Conservation (phyloP, 2,329 filamentous ascomycete species). For the Calonectria montana region DNA sequence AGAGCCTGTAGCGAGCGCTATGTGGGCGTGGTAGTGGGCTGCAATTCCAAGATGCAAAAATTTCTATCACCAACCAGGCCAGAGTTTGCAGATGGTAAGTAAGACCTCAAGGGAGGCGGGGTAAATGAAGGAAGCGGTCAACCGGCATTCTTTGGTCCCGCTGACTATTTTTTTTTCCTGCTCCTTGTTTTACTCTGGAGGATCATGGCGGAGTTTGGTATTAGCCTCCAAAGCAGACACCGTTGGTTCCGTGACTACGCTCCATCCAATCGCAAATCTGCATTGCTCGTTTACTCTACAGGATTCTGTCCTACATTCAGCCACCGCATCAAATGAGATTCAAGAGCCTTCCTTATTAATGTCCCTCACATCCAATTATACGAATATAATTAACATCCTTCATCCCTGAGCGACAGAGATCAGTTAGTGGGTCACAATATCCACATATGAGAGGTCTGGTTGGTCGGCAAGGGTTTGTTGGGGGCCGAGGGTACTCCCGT, state of each 20-base stretch:
- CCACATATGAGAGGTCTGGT: slow-evolving; percentile 5
- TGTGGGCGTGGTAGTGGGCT: not conserved
- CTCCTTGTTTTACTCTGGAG: not conserved
- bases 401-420: slow-evolving; percentile 10
- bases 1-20: not conserved
- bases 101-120: not conserved
- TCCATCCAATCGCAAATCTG: not conserved
- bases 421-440: slow-evolving; percentile 3
- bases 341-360: not conserved
- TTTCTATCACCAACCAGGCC: not conserved
- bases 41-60: not conserved
- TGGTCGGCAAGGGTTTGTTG: slow-evolving; percentile 29
- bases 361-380: slow-evolving; percentile 9
- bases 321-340: slow-evolving; percentile 11
- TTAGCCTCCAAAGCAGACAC: not conserved
- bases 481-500: slow-evolving; percentile 32
- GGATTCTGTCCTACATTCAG: not conserved
- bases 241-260: not conserved
- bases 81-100: not conserved
- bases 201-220: not conserved
- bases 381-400: slow-evolving; percentile 15
- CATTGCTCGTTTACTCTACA: not conserved
- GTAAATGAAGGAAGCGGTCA: not conserved
- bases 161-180: not conserved
- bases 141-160: not conserved